Evolutionary conservation across 2,329 filamentous ascomycete genomes (phyloP), one percentile per base, ranked within the genome.

Genomic region (Fusarium annulatum): DNA sequence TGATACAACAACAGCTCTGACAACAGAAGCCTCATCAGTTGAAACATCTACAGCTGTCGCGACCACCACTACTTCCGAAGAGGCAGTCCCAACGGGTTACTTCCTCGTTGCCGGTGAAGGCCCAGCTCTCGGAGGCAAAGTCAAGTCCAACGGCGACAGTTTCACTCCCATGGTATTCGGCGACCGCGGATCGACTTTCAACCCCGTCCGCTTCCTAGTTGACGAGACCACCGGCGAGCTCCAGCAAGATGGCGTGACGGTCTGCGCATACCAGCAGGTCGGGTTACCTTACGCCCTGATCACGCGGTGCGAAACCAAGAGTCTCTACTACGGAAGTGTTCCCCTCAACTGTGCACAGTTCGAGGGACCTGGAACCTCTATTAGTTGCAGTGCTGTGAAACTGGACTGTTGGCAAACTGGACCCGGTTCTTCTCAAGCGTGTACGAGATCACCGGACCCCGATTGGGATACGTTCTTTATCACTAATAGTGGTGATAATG

Each of bases 401-500:
- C 11, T 57, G 53, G 53, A 57, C n/a, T 57, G 28, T 7, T 8
- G 9, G 16, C 9, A 3, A 18, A 45, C 21, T 26, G 39, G 53
- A 19, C 28, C 28, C 1, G 28, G 39, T 11, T 9, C 11, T 7
- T 10, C 10, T 4, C 39, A 57, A 12, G 11, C 21, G 9, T 57
- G 28, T 34, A 9, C 38, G 21, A 21, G 6, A 1, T 43, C 9
- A 45, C 14, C 4, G 3, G 38, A 45, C 9, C 1, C 38, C 3
- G 28, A 45, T 34, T 45, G 39, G 53, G 16, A 12, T 12, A 21
- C 41, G 2, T 57, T 57, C 3, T 57, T 26, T 16, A 57, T 57
- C 7, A n/a, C 19, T 9, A 6, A 0, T 9, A 30, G 7, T 5
- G 19, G 10, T 1, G 36, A 41, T n/a, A 7, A 41, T 14, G 10